Conservation (phyloP, 768 basidiomycete genomes). For the Mycena capillaripes region DNA sequence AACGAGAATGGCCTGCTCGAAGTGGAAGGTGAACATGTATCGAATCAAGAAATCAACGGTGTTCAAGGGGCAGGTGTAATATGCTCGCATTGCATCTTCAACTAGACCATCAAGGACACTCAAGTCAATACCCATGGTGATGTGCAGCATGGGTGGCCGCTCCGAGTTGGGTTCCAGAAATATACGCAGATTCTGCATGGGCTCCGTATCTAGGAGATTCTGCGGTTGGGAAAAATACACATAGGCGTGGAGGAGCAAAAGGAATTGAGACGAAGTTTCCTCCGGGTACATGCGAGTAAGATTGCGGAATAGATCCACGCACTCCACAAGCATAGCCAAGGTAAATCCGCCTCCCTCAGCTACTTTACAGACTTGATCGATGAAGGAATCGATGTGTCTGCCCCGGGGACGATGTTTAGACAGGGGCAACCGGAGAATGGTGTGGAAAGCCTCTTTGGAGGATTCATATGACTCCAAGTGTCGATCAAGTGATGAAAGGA, state of each 20-base stretch:
- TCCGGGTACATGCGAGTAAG: too few relatives aligned
- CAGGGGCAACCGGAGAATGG: neutral
- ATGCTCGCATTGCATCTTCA: neutral
- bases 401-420: neutral
- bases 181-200: neutral
- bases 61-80: neutral
- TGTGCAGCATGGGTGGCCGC: neutral
- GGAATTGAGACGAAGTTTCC: neutral
- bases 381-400: neutral
- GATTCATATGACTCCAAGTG: conserved; percentile 9
- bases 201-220: neutral
- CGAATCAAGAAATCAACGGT: neutral
- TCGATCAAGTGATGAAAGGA: neutral
- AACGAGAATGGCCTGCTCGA: neutral
- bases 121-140: too few relatives aligned
- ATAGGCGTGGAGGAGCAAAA: conserved; percentile 11
- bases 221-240: neutral
- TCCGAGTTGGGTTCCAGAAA: conserved; percentile 4
- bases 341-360: neutral
- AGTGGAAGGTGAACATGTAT: neutral
- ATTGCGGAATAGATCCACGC: neutral
- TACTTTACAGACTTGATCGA: conserved; percentile 14
- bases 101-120: neutral
- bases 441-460: neutral
- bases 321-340: neutral